These are phyloP conservation scores for Pseudocercospora macadamiae DNA, from an alignment of 2,329 filamentous ascomycete genomes.

Conservation along the genomic window DNA sequence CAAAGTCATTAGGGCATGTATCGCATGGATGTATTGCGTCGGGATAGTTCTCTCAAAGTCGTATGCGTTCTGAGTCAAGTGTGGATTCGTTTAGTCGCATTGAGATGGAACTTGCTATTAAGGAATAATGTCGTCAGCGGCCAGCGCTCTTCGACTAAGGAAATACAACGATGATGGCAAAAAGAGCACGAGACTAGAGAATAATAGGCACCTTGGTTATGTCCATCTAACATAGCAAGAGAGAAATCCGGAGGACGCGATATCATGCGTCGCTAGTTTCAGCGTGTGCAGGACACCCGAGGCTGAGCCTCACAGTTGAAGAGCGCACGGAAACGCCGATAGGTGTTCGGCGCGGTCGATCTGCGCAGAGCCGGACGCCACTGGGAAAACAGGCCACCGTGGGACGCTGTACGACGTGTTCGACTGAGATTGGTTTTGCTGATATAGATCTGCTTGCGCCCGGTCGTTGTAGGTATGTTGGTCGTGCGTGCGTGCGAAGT, in stretches of 20 bases:
- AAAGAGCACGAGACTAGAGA: slow-evolving; percentile 3
- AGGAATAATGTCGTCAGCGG: slow-evolving; percentile 15
- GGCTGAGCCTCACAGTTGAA: neutral
- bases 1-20: slow-evolving; percentile 14
- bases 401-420: neutral
- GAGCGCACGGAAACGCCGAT: neutral
- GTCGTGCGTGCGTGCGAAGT: neutral
- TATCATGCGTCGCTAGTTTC: too few relatives aligned
- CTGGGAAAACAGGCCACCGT: neutral
- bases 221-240: neutral
- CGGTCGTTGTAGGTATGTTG: neutral
- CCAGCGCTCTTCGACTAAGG: slow-evolving; percentile 17
- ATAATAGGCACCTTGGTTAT: slow-evolving; percentile 14
- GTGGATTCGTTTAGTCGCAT: slow-evolving; percentile 10
- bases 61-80: slow-evolving; percentile 9
- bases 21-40: neutral
- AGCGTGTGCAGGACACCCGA: neutral
- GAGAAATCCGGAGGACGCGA: slow-evolving; percentile 13
- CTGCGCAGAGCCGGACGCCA: slow-evolving; percentile 1
- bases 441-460: neutral
- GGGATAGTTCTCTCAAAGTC: neutral
- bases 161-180: neutral
- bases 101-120: slow-evolving; percentile 7
- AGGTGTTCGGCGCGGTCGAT: neutral
- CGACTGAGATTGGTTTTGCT: neutral